phyloP scores from a whole-genome alignment of 2,329 filamentous ascomycete species.

The Alternaria solani region DNA sequence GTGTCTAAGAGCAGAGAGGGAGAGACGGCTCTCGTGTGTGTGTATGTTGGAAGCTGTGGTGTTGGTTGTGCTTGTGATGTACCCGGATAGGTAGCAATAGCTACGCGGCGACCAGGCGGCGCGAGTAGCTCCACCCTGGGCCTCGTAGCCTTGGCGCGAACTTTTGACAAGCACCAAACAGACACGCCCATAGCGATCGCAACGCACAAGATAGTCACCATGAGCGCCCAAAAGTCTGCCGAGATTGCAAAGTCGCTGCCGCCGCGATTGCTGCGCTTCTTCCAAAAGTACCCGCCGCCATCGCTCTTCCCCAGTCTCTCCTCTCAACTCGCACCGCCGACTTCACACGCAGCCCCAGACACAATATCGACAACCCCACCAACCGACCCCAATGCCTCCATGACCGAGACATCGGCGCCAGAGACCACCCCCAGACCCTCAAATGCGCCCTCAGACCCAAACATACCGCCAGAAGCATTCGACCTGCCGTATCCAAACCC shows the following conservation, averaged over 20 bases:
- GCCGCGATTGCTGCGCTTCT: slow-evolving; percentile 80
- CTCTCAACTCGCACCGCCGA: slow-evolving; percentile 25
- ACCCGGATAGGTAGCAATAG: slow-evolving; percentile 24
- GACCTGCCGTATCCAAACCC: slow-evolving; percentile 72
- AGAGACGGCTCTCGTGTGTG: background rate
- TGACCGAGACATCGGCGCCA: slow-evolving; percentile 41
- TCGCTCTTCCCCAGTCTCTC: slow-evolving; percentile 52
- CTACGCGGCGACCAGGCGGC: slow-evolving; percentile 25
- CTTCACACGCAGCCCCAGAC: slow-evolving; percentile 17
- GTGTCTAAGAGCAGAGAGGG: background rate
- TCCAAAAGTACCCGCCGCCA: slow-evolving; percentile 84
- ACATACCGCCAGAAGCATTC: slow-evolving; percentile 27
- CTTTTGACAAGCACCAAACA: slow-evolving; percentile 13
- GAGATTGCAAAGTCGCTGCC: slow-evolving; percentile 76
- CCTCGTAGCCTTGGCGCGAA: slow-evolving; percentile 22
- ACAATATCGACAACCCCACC: slow-evolving; percentile 35
- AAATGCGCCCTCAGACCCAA: slow-evolving; percentile 21
- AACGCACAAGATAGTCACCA: slow-evolving; percentile 25
- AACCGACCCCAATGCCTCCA: slow-evolving; percentile 52
- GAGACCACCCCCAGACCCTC: slow-evolving; percentile 30
- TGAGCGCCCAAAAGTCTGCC: slow-evolving; percentile 50
- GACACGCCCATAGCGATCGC: slow-evolving; percentile 5
- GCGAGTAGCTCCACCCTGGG: slow-evolving; percentile 15
- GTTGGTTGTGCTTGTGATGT: slow-evolving; percentile 17
- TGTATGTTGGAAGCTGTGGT: slow-evolving; percentile 2